Evolutionary conservation across 2,329 filamentous ascomycete genomes (phyloP), one percentile per base, ranked within the genome.

Genomic region (Fusarium nurragi): DNA sequence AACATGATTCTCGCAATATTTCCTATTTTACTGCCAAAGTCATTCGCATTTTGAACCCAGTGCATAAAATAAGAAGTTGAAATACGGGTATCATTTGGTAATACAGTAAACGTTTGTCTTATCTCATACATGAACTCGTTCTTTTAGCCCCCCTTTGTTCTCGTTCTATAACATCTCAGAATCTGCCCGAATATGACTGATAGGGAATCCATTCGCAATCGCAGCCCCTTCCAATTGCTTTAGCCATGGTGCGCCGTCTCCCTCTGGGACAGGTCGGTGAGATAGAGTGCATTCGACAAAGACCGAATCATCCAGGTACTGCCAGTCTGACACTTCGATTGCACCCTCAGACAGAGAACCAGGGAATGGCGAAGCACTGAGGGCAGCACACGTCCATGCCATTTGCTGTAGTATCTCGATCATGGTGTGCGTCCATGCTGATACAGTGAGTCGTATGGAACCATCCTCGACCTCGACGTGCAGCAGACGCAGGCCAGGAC

Each of bases 361-460:
- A 0, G 72, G 72, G 44, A 77, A 75, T 1, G 77, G 77, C 2
- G 77, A 77, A 2, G 76, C 65, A 45, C 75, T 77, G 11, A 78
- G 67, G 2, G 69, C 68, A 2, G 76, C 76, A 23, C 75, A 78
- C 2, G 71, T 73, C 77, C 77, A 78, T 11, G 73, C 74, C 76
- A 78, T 77, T 47, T 77, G 76, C 41, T 78, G 76, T 4, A 78
- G 69, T 3, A 77, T 70, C 13, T 77, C 74, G 39, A 77, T 72
- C 64, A 78, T 71, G 3, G 72, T 74, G 26, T 75, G 73, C 0
- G 73, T 71, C 76, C 76, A 75, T 2, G 76, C 75, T 4, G 75
- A 77, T 2, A 74, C 72, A 22, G 68, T 77, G 37, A 78, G 64
- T 0, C 75, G 65, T 19, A 78, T 69, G 0, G 64, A 69, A 2